Evolutionary conservation across 192 early-diverging fungal genomes (phyloP).

Genomic region (Umbelopsis vinacea): DNA sequence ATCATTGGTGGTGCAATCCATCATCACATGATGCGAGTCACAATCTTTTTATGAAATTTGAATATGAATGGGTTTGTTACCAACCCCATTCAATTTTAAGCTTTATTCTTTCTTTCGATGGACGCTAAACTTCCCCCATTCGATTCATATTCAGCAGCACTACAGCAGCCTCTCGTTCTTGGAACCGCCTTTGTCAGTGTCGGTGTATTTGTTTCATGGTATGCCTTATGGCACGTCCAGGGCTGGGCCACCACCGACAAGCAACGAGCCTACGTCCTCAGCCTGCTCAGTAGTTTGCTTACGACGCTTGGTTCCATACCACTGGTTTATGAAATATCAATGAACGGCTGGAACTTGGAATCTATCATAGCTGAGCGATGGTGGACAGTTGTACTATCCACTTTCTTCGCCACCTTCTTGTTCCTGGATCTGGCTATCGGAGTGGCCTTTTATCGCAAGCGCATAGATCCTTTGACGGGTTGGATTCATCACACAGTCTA

Average conservation of each 20-base stretch:
- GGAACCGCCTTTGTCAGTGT: background rate
- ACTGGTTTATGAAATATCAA: constrained; percentile 22
- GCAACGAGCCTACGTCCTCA: constrained; percentile 35
- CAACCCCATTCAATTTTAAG: constrained; percentile 23
- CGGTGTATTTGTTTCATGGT: background rate
- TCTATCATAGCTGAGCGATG: constrained; percentile 26
- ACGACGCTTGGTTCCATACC: constrained; percentile 29
- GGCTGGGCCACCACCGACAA: constrained; percentile 6
- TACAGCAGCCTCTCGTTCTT: constrained; percentile 2
- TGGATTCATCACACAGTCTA: constrained; percentile 70
- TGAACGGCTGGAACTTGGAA: constrained; percentile 6
- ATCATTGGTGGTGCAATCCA: background rate
- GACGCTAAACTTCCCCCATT: constrained; percentile 11
- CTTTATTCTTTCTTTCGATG: background rate
- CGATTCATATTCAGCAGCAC: background rate
- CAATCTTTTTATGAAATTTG: background rate
- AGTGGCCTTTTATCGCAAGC: constrained; percentile 53
- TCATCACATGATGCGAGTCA: constrained; percentile 22
- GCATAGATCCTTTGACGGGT: constrained; percentile 57
- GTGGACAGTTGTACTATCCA: constrained; percentile 43
- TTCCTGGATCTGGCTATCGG: constrained; percentile 61
- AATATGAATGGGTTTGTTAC: background rate
- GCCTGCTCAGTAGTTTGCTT: constrained; percentile 34
- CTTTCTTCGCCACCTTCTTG: constrained; percentile 59
- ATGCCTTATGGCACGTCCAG: background rate